Evolutionary conservation across 202 grass and related monocot genomes (phyloP).

Genomic region (Elaeis oleifera): DNA sequence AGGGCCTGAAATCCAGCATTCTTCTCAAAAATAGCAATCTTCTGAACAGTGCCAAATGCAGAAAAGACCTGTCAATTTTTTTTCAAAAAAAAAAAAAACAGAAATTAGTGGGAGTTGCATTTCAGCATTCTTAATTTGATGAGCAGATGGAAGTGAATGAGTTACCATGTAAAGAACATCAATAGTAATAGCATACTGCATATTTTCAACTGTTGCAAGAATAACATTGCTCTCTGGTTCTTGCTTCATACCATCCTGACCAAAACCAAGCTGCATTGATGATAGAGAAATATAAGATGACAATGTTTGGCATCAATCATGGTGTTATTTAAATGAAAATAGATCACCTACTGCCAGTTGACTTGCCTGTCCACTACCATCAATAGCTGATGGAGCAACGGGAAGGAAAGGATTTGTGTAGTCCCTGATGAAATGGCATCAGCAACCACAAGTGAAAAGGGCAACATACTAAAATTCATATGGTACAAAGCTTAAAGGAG

Average conservation of each 20-base stretch:
- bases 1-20: slow-evolving; percentile 82
- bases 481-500: too few species aligned
- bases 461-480: too few species aligned
- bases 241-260: slow-evolving; percentile 59
- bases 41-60: slow-evolving; percentile 87
- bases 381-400: slow-evolving; percentile 65
- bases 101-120: background rate
- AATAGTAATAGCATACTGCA: slow-evolving; percentile 96
- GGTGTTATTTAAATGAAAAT: slow-evolving; percentile 15
- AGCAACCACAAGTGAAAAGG: background rate
- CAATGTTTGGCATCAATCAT: background rate
- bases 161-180: slow-evolving; percentile 89
- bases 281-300: slow-evolving; percentile 22
- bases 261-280: slow-evolving; percentile 18
- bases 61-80: slow-evolving; percentile 66
- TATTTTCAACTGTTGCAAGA: slow-evolving; percentile 89
- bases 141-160: too few species aligned
- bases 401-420: slow-evolving; percentile 98
- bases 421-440: slow-evolving; percentile 45
- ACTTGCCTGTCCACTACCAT: slow-evolving; percentile 53
- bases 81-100: background rate
- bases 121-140: too few species aligned
- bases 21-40: slow-evolving; percentile 96
- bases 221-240: slow-evolving; percentile 90
- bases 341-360: background rate